Evolutionary conservation across 306 rosid genomes (phyloP).

Genomic region (Lablab purpureus): DNA sequence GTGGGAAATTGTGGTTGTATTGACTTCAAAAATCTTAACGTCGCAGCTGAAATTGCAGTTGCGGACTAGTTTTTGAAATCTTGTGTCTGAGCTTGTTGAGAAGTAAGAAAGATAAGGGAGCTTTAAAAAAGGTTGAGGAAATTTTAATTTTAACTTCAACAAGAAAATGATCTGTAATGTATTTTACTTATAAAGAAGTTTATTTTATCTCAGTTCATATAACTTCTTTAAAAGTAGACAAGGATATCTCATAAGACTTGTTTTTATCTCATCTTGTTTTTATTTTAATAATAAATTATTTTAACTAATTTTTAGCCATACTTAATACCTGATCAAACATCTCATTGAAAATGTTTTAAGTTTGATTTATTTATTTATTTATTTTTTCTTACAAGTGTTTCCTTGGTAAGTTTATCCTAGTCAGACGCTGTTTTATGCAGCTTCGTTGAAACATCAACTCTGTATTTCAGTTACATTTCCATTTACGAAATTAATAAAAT

Average conservation of each 20-base stretch:
- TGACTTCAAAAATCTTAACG: not conserved
- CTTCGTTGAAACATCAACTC: conserved; percentile 6
- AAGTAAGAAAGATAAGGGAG: not conserved
- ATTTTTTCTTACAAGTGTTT: too few species aligned
- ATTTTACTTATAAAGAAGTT: not conserved
- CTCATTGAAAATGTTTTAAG: too few species aligned
- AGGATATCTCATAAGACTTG: too few species aligned
- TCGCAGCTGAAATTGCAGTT: not conserved
- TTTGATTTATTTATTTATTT: not conserved
- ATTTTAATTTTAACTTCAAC: not conserved
- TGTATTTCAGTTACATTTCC: conserved; percentile 1
- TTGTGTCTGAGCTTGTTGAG: not conserved
- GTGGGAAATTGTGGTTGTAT: not conserved
- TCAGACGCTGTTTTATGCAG: not conserved
- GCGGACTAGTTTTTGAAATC: not conserved
- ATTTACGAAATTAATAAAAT: not conserved
- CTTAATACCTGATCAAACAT: too few species aligned
- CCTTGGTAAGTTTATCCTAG: too few species aligned
- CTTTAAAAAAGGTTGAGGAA: not conserved
- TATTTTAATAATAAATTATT: too few species aligned
- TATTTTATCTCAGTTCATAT: not conserved
- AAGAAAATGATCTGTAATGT: not conserved
- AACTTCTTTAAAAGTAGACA: not conserved
- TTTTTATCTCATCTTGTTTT: too few species aligned
- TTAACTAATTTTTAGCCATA: too few species aligned